Evolutionary conservation across 2,329 filamentous ascomycete genomes (phyloP).

Genomic region (Calonectria multiphialidica): DNA sequence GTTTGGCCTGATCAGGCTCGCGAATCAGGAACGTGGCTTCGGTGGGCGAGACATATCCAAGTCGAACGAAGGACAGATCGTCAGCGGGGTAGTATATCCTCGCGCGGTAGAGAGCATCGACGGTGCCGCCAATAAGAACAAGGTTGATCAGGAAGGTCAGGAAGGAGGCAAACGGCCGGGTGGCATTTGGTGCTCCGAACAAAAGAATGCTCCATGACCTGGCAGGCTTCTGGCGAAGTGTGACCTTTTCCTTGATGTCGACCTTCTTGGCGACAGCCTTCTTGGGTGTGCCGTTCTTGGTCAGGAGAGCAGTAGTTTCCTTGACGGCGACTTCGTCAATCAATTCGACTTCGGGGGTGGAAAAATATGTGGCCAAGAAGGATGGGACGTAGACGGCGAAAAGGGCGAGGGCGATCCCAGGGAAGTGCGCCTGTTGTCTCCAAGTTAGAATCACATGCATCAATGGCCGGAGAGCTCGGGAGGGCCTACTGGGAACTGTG

Average conservation of each 20-base stretch:
- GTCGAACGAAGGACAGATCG: slow-evolving; percentile 85
- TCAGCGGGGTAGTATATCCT: slow-evolving; percentile 76
- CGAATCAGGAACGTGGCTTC: slow-evolving; percentile 86
- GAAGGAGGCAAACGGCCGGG: slow-evolving; percentile 74
- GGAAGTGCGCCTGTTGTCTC: slow-evolving; percentile 50
- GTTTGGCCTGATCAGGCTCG: slow-evolving; percentile 80
- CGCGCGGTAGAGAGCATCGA: slow-evolving; percentile 84
- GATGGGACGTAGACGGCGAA: slow-evolving; percentile 75
- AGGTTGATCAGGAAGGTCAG: slow-evolving; percentile 80
- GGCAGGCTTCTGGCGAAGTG: slow-evolving; percentile 68
- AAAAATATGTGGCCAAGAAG: slow-evolving; percentile 70
- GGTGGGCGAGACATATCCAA: slow-evolving; percentile 87
- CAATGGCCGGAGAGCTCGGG: neutral
- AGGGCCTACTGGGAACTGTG: slow-evolving; percentile 52
- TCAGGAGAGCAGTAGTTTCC: slow-evolving; percentile 53
- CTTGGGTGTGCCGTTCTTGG: slow-evolving; percentile 47
- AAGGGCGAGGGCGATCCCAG: slow-evolving; percentile 70
- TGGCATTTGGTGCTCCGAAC: slow-evolving; percentile 80
- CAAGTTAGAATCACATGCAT: slow-evolving; percentile 29
- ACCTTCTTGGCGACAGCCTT: slow-evolving; percentile 63
- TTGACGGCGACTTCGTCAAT: slow-evolving; percentile 69
- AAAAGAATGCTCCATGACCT: slow-evolving; percentile 75
- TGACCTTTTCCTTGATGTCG: slow-evolving; percentile 72
- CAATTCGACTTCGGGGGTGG: slow-evolving; percentile 68
- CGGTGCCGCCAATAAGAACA: slow-evolving; percentile 74